Percentiles rank a stretch among this genome's conserved stretches.
Evolutionary conservation across 129 eudicot genomes (phyloP).

Genomic region (Arctium minus): DNA sequence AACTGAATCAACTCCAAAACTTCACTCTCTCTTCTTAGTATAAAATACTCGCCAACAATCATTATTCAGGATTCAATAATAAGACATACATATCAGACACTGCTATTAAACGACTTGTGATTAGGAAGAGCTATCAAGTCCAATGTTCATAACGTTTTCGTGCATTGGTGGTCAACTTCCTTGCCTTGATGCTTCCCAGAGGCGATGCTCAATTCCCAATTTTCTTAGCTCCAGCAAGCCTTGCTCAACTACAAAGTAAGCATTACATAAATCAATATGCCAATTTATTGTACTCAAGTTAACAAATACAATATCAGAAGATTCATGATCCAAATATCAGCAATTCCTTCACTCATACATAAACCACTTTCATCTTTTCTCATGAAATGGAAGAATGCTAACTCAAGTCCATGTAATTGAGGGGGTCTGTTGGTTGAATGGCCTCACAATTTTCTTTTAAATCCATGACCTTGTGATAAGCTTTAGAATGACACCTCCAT

Average conservation of each 20-base stretch:
- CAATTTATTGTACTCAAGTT: background rate
- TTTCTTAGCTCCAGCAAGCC: slow-evolving; percentile 90
- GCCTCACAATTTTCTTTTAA: too few relatives aligned
- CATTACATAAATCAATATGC: background rate
- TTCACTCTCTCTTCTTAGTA: background rate
- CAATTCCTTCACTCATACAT: background rate
- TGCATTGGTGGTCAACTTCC: slow-evolving; percentile 38
- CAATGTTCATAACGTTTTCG: background rate
- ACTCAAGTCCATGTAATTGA: background rate
- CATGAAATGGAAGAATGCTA: background rate
- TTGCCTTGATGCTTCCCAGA: slow-evolving; percentile 96
- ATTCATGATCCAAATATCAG: background rate
- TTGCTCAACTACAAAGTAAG: slow-evolving; percentile 62
- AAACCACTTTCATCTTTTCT: background rate
- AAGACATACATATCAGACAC: slow-evolving; percentile 11
- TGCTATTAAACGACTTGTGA: background rate
- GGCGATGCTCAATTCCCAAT: slow-evolving; percentile 69
- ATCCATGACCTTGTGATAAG: too few relatives aligned
- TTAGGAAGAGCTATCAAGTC: background rate
- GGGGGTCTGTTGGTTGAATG: background rate
- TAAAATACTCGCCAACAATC: background rate
- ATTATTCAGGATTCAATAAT: background rate
- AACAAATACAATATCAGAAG: background rate
- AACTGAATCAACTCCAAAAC: background rate
- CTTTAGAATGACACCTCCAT: background rate